Evolutionary conservation across 306 rosid genomes (phyloP), one percentile per base, ranked within the genome.

Genomic region (Medicago lupulina): DNA sequence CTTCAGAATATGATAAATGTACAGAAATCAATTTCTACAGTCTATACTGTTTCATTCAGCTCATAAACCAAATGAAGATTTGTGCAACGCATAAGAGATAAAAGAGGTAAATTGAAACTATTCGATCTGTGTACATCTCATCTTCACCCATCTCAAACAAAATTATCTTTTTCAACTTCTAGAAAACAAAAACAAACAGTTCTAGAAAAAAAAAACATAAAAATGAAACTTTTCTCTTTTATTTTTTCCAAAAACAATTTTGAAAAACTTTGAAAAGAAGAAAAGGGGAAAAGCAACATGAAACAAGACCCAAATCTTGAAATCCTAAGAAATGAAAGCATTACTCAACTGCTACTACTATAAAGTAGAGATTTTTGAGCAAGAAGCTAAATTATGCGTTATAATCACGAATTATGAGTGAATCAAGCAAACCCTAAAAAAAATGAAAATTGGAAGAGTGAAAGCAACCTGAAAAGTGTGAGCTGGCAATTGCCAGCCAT

Each of bases 401-500:
- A 74, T 14, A 70, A 75, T 15, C 62, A 44, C 8, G n/a, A 85
- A 83, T 54, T 40, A 63, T 59, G 4, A 46, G 51, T 46, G 34
- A 18, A 82, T 76, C 18, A 60, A 83, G 55, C 25, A 86, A 86
- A 76, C 83, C 96, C 91, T 67, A 83, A 78, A 40, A 44, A 18
- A 70, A 13, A 8, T 8, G 18, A 58, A 23, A 69, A 67, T n/a
- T 4, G 12, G 40, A 67, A 39, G 82, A 13, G 44, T 1, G 10
- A 17, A 28, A 34, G 38, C 17, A 39, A 94, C 98, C 97, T 94
- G 98, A 80, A 94, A 94, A 64, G 98, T 92, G 82, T 94, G 98
- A 66, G 98, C 98, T 34, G 98, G 98, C 64, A 94, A 77, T 58
- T 94, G 97, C 98, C 98, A 94, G 66, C 98, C 98, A 83, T 94